Conservation (phyloP, 495 filamentous ascomycete genomes). For the Penicillium ucsense region DNA sequence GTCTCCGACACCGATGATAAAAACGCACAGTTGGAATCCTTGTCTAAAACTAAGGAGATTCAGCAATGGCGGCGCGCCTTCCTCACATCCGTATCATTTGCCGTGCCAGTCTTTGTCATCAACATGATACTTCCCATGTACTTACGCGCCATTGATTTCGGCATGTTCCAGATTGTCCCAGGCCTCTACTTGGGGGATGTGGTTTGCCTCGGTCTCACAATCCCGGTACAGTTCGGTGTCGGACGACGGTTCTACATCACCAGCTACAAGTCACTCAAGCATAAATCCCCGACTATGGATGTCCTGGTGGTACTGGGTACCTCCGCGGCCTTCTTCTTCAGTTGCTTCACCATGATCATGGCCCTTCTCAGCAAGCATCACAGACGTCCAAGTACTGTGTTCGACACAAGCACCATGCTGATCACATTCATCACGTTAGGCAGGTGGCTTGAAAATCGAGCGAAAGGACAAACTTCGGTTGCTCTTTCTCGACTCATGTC, state of each 20-base stretch:
- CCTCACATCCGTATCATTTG: constrained; percentile 63
- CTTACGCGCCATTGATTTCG: constrained; percentile 63
- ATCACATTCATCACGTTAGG: constrained; percentile 94
- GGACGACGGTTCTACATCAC: constrained; percentile 86
- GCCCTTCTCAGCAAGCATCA: constrained; percentile 63
- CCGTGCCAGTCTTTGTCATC: constrained; percentile 83
- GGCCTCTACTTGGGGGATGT: constrained; percentile 86
- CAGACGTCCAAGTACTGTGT: constrained; percentile 71
- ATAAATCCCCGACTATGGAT: constrained; percentile 93
- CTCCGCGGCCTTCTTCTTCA: constrained; percentile 97
- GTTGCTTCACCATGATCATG: constrained; percentile 76
- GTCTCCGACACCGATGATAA: constrained; percentile 89
- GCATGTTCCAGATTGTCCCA: constrained; percentile 49
- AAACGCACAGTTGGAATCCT: constrained; percentile 89
- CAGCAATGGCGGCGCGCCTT: constrained; percentile 83
- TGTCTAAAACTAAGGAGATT: constrained; percentile 94
- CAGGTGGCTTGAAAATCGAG: constrained; percentile 85
- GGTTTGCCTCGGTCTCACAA: constrained; percentile 69
- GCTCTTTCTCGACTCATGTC: constrained; percentile 94
- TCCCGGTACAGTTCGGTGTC: constrained; percentile 94
- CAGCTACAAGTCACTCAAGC: constrained; percentile 82
- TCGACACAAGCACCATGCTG: constrained; percentile 97
- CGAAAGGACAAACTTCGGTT: constrained; percentile 94
- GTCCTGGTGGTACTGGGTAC: constrained; percentile 91
- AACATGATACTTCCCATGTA: constrained; percentile 86